A percentile compares a stretch with the other conserved stretches of the same genome.
phyloP scores from a whole-genome alignment of 2,329 filamentous ascomycete genomes.

The Fonsecaea monophora region DNA sequence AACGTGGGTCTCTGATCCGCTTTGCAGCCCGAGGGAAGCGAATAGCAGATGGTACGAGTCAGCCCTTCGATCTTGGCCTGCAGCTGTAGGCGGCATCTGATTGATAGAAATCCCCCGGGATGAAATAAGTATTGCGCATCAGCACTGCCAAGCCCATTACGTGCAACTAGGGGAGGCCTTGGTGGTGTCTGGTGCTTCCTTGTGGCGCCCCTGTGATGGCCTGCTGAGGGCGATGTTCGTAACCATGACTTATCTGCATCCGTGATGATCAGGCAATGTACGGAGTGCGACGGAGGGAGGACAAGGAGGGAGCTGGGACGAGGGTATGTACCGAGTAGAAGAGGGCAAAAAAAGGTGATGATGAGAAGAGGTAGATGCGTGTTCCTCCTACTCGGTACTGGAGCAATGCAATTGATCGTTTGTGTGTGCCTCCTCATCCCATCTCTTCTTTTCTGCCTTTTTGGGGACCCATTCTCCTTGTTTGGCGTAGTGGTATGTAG shows the following conservation, averaged over 20 bases:
- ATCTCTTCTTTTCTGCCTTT: not conserved
- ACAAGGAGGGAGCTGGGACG: not conserved
- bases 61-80: slow-evolving; percentile 3
- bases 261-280: not conserved
- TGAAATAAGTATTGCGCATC: not conserved
- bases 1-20: not conserved
- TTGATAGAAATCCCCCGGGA: not conserved
- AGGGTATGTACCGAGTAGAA: not conserved
- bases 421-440: not conserved
- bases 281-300: not conserved
- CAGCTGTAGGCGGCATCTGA: not conserved
- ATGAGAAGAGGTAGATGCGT: not conserved
- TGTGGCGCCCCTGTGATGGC: not conserved
- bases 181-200: not conserved
- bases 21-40: not conserved
- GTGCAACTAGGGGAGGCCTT: not conserved
- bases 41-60: not conserved
- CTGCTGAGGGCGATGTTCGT: not conserved
- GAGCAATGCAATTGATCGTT: no score
- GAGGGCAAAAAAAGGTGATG: not conserved
- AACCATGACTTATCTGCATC: slow-evolving; percentile 1
- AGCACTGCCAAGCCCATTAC: slow-evolving; percentile 8
- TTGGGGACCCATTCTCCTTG: not conserved
- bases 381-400: not conserved
- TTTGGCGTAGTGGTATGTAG: not conserved